Conservation (phyloP, 495 filamentous ascomycete species). For the Penicillium atrosanguineum region DNA sequence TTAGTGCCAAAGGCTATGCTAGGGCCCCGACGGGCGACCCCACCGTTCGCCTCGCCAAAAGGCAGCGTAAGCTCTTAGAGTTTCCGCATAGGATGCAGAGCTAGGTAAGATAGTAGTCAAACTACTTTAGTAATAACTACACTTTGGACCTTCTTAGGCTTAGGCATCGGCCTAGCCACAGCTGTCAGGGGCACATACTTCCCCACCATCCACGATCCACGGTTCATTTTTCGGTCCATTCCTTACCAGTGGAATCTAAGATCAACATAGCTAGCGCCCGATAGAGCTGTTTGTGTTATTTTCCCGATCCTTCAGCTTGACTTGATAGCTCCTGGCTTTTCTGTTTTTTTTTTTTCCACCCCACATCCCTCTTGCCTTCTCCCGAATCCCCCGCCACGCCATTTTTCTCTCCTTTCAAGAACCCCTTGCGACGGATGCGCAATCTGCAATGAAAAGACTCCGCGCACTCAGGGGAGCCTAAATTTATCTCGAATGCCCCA, state of each 20-base stretch:
- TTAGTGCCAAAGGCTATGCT: background rate
- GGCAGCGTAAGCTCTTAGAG: background rate
- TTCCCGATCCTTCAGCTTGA: background rate
- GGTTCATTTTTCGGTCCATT: conserved; percentile 5
- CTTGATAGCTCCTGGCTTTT: background rate
- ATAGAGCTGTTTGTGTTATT: background rate
- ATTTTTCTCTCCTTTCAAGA: background rate
- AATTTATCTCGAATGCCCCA: conserved; percentile 13
- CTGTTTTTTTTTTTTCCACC: background rate
- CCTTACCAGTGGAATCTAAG: background rate
- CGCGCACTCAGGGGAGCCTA: conserved; percentile 26
- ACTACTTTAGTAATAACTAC: too few relatives aligned
- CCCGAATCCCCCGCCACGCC: background rate
- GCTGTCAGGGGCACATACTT: background rate
- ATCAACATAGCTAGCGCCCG: background rate
- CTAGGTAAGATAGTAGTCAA: too few relatives aligned
- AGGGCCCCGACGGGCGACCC: background rate
- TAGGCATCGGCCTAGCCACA: background rate
- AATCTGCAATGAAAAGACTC: conserved; percentile 19
- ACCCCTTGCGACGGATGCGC: conserved; percentile 9
- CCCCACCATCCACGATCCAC: background rate
- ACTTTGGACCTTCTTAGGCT: too few relatives aligned
- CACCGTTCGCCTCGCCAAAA: background rate
- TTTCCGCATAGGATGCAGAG: background rate
- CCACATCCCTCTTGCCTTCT: background rate